Conservation (phyloP, 2,329 filamentous ascomycete species). For the Chrysosporium keratinophilum region DNA sequence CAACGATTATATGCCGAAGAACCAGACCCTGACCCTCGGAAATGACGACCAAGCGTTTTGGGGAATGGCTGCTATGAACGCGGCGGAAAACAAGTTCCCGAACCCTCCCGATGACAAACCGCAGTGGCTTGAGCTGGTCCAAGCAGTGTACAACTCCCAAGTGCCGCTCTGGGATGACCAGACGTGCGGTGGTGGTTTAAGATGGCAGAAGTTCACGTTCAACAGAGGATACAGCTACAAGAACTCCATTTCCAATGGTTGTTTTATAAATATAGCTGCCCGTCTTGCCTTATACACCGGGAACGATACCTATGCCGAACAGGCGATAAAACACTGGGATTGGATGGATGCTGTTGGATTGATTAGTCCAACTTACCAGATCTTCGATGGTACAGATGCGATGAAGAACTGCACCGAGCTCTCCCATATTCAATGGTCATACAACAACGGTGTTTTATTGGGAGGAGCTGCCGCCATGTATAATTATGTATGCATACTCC, state of each 20-base stretch:
- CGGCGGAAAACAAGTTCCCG: conserved; percentile 65
- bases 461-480: conserved; percentile 49
- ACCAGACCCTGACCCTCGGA: conserved; percentile 37
- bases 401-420: conserved; percentile 43
- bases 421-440: conserved; percentile 47
- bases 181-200: conserved; percentile 61
- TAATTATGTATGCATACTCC: conserved; percentile 36
- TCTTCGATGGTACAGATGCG: conserved; percentile 48
- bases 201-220: conserved; percentile 76
- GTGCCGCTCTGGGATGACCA: conserved; percentile 57
- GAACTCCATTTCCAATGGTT: conserved; percentile 50
- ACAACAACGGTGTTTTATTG: conserved; percentile 47
- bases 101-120: conserved; percentile 53
- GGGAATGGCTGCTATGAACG: conserved; percentile 70
- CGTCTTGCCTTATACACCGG: conserved; percentile 68
- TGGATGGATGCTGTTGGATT: conserved; percentile 45
- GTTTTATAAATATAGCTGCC: conserved; percentile 49
- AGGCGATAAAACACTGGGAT: conserved; percentile 57
- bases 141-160: conserved; percentile 73
- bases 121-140: conserved; percentile 67
- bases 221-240: conserved; percentile 57
- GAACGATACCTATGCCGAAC: conserved; percentile 66
- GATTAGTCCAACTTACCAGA: conserved; percentile 41
- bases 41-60: conserved; percentile 64
- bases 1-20: conserved; percentile 64